A percentile compares a stretch with the other conserved stretches of the same genome.
Conservation (phyloP, 1,284 basidiomycete species). For the Rhodotorula sp. region DNA sequence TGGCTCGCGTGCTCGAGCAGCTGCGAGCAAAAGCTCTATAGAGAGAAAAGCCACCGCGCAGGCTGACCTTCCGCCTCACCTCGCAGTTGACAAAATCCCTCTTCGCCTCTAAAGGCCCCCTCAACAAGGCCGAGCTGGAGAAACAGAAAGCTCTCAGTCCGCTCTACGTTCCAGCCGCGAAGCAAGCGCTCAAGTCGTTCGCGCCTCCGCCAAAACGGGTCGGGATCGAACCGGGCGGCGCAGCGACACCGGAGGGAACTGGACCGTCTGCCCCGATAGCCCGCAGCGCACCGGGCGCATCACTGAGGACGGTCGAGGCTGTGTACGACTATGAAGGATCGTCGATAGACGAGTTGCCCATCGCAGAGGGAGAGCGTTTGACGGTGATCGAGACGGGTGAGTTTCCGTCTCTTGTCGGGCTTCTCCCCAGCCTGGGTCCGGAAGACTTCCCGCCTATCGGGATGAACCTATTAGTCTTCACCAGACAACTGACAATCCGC, state of each 20-base stretch:
- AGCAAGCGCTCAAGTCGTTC: slow-evolving; percentile 4
- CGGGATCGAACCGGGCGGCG: not conserved
- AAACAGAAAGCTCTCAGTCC: slow-evolving; percentile 17
- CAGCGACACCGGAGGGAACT: slow-evolving; percentile 1
- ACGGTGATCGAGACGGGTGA: slow-evolving; percentile 25
- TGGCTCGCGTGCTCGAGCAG: too few species aligned
- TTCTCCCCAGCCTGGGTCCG: too few species aligned
- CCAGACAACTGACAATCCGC: not conserved
- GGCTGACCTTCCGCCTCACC: not conserved
- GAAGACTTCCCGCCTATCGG: too few species aligned
- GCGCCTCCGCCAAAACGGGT: not conserved
- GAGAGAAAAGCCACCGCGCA: too few species aligned
- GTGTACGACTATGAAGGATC: slow-evolving; percentile 34
- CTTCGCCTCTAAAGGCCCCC: slow-evolving; percentile 20
- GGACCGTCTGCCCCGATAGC: not conserved
- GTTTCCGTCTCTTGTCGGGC: not conserved
- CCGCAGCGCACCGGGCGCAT: not conserved
- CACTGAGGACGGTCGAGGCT: slow-evolving; percentile 4
- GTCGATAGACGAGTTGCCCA: slow-evolving; percentile 18
- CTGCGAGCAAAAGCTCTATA: not conserved
- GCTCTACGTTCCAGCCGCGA: not conserved
- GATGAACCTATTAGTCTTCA: too few species aligned
- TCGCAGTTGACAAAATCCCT: slow-evolving; percentile 30
- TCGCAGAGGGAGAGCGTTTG: slow-evolving; percentile 23
- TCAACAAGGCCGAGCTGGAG: slow-evolving; percentile 22